Evolutionary conservation across 352 stramenopile genomes (phyloP), one percentile per base, ranked within the genome.

Genomic region (Globisporangium megalacanthum): DNA sequence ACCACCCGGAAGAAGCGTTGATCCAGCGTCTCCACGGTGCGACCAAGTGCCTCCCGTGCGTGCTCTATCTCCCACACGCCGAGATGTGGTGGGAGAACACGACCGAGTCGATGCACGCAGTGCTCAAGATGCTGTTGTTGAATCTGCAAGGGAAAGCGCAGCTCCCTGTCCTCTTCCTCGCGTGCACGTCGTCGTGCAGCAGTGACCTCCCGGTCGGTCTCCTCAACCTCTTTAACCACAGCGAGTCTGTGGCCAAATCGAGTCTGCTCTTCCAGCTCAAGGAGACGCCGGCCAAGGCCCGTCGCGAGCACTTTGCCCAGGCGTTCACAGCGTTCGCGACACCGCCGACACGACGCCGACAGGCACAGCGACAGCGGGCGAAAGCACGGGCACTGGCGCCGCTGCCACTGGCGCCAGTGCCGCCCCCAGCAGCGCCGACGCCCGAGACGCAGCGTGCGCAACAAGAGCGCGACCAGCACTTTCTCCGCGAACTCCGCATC

Each of bases 401-500:
- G 22, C 61, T 92, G 6, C 82, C 84, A 3, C 51, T 89, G 7
- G 83, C 83, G 0, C 83, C 82, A 19, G 52, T 78, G 20, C 52
- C 65, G 7, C 35, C 9, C 11, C 36, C 29, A 57, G 49, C n/a
- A 55, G 67, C 44, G 46, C 73, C 1, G 15, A 77, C 71, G 0
- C 35, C 58, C 5, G 75, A 75, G 62, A 70, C 85, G 44, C 48
- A 83, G 20, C 64, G 60, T 36, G 69, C 70, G 20, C 66, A 79
- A 8, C 80, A 79, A 41, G 79, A 95, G 19, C 70, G 75, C 37
- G 88, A 95, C n/a, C 53, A 88, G 45, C 86, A 96, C 58, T 89
- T 77, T 46, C 52, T 96, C 17, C 84, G 88, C 4, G 88, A 96
- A 62, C 60, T 96, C 56, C 86, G 88, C 10, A 94, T 94, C 41